phyloP scores from a whole-genome alignment of 2,329 filamentous ascomycete genomes.

The Xylariaceae sp. region DNA sequence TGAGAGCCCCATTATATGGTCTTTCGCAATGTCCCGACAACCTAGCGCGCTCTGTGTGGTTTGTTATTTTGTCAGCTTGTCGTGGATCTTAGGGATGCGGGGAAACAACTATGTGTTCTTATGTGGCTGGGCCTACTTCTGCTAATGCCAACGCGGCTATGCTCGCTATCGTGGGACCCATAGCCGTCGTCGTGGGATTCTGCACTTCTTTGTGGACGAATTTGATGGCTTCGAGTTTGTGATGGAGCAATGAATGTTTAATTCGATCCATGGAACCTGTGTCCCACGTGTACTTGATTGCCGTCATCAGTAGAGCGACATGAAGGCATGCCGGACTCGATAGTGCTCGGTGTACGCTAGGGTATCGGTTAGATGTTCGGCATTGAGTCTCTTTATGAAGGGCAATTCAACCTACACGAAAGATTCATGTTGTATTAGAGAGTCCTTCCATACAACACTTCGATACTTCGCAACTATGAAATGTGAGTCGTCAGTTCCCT shows the following conservation, averaged over 20 bases:
- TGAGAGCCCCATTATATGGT: conserved; percentile 22
- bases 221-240: conserved; percentile 24
- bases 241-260: conserved; percentile 23
- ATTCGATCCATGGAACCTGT: conserved; percentile 24
- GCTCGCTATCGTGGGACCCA: conserved; percentile 21
- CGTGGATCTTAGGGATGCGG: not conserved
- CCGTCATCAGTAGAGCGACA: conserved; percentile 22
- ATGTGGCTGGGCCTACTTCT: conserved; percentile 14
- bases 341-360: conserved; percentile 20
- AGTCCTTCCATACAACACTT: conserved; percentile 19
- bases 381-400: not conserved
- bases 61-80: conserved; percentile 5
- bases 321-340: conserved; percentile 24
- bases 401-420: conserved; percentile 12
- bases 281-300: conserved; percentile 24
- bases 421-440: conserved; percentile 16
- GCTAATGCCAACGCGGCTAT: conserved; percentile 23
- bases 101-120: not conserved
- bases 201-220: conserved; percentile 26
- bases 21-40: conserved; percentile 21
- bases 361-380: conserved; percentile 3
- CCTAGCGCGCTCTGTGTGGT: conserved; percentile 20
- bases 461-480: conserved; percentile 21
- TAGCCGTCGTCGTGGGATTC: conserved; percentile 16
- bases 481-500: conserved; percentile 4